phyloP scores from a whole-genome alignment of 352 stramenopile genomes.

The Phytopythium aichiense region DNA sequence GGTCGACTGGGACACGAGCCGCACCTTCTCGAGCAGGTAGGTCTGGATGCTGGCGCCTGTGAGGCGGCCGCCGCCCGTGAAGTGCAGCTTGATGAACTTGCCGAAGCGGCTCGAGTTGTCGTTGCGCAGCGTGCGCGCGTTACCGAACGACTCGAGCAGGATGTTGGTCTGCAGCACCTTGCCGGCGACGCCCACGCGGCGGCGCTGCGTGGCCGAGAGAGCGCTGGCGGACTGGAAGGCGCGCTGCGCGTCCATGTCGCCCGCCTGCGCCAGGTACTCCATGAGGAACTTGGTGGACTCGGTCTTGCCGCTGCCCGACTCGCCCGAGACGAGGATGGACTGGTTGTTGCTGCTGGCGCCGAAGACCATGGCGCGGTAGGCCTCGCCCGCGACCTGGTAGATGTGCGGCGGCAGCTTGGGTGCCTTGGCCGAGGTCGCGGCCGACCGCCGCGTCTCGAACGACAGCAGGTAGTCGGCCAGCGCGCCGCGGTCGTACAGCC shows the following conservation, averaged over 20 bases:
- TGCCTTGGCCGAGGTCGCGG: constrained; percentile 19
- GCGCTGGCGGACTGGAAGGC: constrained; percentile 37
- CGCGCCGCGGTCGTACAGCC: constrained; percentile 51
- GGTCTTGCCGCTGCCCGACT: constrained; percentile 87
- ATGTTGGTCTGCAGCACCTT: constrained; percentile 91
- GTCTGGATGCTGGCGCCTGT: constrained; percentile 87
- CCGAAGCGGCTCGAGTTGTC: constrained; percentile 91
- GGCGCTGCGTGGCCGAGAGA: constrained; percentile 18
- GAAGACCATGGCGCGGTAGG: constrained; percentile 78
- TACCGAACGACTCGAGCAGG: constrained; percentile 88
- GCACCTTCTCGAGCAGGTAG: constrained; percentile 95
- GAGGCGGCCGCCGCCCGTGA: constrained; percentile 64
- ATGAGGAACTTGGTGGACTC: constrained; percentile 89
- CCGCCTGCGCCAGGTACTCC: constrained; percentile 79
- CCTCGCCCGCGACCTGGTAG: constrained; percentile 78
- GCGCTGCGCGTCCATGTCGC: constrained; percentile 61
- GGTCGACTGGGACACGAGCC: constrained; percentile 76
- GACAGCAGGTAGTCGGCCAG: constrained; percentile 64
- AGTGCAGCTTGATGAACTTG: constrained; percentile 92
- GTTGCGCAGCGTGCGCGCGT: constrained; percentile 84
- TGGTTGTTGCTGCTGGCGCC: constrained; percentile 61
- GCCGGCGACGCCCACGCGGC: constrained; percentile 53
- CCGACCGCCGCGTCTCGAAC: constrained; percentile 40
- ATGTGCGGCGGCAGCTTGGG: constrained; percentile 70
- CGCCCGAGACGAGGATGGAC: constrained; percentile 83